phyloP scores from a whole-genome alignment of 163 green algal species.

The Coccomyxa subellipsoidea region DNA sequence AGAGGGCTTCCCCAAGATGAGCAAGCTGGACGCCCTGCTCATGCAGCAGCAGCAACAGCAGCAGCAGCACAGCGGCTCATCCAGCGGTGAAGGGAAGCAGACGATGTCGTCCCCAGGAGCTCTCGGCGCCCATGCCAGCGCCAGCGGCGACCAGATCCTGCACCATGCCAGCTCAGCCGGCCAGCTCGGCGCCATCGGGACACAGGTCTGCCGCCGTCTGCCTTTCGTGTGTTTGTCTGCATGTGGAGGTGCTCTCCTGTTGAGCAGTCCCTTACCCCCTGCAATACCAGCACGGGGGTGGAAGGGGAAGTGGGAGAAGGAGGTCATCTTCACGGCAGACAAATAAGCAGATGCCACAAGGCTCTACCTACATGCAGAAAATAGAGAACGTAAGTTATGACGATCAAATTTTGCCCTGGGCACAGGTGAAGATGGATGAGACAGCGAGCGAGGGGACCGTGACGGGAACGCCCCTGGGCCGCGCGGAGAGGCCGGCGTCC shows the following conservation, averaged over 20 bases:
- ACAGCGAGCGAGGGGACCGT: neutral
- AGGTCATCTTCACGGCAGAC: no score
- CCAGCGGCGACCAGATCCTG: neutral
- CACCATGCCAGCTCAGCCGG: neutral
- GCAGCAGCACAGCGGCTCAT: neutral
- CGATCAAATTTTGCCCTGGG: neutral
- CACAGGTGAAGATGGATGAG: constrained; percentile 1
- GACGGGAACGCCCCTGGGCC: neutral
- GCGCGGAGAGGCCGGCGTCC: neutral
- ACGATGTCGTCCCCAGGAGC: neutral
- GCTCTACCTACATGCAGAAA: no score
- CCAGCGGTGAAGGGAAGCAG: neutral
- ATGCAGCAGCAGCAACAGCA: constrained; percentile 7
- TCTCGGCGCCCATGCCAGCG: neutral
- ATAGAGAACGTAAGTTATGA: no score
- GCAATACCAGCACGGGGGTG: no score
- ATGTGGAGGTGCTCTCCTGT: no score
- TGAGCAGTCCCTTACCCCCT: no score
- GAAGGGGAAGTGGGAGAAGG: no score
- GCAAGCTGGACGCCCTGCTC: constrained; percentile 5
- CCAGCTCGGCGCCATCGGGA: neutral
- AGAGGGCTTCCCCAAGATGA: neutral
- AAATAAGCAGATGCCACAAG: no score
- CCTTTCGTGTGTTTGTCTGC: neutral
- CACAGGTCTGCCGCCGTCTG: neutral